Percentiles rank a stretch among this genome's conserved stretches.
Conservation (phyloP, 257 asterid genomes). For the Misopates orontium region DNA sequence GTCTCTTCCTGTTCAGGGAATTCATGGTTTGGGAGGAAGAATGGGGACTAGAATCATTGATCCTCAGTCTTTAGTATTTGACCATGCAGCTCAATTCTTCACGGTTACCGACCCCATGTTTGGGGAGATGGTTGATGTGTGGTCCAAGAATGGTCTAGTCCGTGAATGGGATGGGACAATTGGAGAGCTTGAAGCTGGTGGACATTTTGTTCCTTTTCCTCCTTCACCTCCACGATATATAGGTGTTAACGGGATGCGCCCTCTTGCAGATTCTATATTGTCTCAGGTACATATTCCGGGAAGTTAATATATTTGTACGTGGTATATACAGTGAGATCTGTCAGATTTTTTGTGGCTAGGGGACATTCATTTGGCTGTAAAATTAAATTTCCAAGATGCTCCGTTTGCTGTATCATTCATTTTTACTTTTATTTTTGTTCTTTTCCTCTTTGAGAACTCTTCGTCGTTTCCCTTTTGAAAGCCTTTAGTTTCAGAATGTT, state of each 20-base stretch:
- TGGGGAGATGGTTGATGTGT: slow-evolving; percentile 64
- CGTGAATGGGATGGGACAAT: slow-evolving; percentile 63
- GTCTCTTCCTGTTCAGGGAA: slow-evolving; percentile 60
- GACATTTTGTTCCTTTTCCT: slow-evolving; percentile 60
- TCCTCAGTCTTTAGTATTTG: slow-evolving; percentile 68
- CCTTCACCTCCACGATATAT: slow-evolving; percentile 64
- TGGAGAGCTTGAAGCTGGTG: slow-evolving; percentile 83
- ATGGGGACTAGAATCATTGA: slow-evolving; percentile 84
- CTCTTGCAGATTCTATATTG: slow-evolving; percentile 77
- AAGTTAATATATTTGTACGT: no score
- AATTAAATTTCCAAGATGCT: slow-evolving; percentile 5
- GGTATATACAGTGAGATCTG: no score
- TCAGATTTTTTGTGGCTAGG: neutral
- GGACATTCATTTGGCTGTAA: neutral
- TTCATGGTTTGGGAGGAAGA: slow-evolving; percentile 94
- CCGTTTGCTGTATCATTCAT: neutral
- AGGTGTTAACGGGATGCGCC: slow-evolving; percentile 84
- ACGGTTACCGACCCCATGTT: slow-evolving; percentile 69
- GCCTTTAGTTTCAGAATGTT: neutral
- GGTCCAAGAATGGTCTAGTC: slow-evolving; percentile 73
- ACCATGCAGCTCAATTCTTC: slow-evolving; percentile 96
- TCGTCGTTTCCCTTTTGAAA: neutral
- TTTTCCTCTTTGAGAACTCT: no score
- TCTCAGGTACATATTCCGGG: slow-evolving; percentile 53
- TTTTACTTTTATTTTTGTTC: slow-evolving; percentile 4